Percentiles rank a stretch among this genome's conserved stretches.
Evolutionary conservation across 345 rosid genomes (phyloP).

Genomic region (Raphanus raphanistrum): DNA sequence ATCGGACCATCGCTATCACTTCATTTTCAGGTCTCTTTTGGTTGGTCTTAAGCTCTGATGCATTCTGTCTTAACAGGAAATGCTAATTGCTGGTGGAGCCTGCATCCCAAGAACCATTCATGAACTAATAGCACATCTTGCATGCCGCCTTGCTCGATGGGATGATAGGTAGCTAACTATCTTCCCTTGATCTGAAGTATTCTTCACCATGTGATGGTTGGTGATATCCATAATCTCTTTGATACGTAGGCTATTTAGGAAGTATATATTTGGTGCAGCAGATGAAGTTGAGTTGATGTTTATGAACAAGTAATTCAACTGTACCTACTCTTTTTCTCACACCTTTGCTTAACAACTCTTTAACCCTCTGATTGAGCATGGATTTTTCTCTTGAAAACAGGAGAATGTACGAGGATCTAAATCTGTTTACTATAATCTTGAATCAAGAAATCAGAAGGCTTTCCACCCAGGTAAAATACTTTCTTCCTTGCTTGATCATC

Average conservation of each 20-base stretch:
- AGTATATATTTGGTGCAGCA: conserved; percentile 61
- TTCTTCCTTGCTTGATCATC: conserved; percentile 11
- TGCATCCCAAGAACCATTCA: conserved; percentile 49
- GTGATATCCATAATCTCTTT: neutral
- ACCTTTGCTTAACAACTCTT: neutral
- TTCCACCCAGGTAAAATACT: conserved; percentile 52
- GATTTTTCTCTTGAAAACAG: conserved; percentile 29
- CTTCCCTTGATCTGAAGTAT: conserved; percentile 1
- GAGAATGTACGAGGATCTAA: conserved; percentile 60
- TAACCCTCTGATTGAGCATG: neutral
- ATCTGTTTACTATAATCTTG: conserved; percentile 51
- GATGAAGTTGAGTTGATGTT: conserved; percentile 72
- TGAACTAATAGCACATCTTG: conserved; percentile 62
- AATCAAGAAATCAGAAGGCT: conserved; percentile 69
- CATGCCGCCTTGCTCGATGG: conserved; percentile 63
- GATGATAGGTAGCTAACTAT: conserved; percentile 55
- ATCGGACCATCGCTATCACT: neutral
- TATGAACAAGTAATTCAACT: conserved; percentile 56
- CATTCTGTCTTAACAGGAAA: conserved; percentile 43
- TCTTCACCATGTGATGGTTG: conserved; percentile 16
- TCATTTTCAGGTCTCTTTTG: neutral
- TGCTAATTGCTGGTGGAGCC: conserved; percentile 54
- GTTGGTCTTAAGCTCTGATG: neutral
- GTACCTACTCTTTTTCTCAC: neutral
- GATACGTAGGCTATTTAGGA: conserved; percentile 52